A percentile compares a stretch with the other conserved stretches of the same genome.
Evolutionary conservation across 345 rosid genomes (phyloP).

Genomic region (Nephelium lappaceum): DNA sequence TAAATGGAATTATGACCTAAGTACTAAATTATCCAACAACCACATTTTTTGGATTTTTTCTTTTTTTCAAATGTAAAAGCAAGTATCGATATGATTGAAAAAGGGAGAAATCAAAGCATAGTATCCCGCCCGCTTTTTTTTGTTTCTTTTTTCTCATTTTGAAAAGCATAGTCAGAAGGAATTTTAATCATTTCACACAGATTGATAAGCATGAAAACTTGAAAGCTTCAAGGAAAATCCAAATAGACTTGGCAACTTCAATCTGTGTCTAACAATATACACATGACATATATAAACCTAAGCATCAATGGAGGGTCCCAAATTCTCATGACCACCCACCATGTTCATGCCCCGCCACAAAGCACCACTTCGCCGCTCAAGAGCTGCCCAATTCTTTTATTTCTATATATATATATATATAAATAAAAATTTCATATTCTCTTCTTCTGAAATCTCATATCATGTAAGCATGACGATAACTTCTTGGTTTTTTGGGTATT

Average conservation of each 20-base stretch:
- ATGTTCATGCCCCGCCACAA: constrained; percentile 23
- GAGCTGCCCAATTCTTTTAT: not conserved
- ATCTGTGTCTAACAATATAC: not conserved
- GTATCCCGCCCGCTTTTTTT: not conserved
- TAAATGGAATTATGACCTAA: no score
- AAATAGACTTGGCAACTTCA: constrained; percentile 7
- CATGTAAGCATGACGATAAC: constrained; percentile 33
- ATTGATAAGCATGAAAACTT: not conserved
- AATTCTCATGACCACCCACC: constrained; percentile 13
- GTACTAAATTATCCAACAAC: no score
- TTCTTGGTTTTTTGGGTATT: not conserved
- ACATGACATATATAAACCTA: not conserved
- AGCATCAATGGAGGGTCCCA: constrained; percentile 32
- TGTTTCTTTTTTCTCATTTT: no score
- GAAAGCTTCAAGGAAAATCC: constrained; percentile 7
- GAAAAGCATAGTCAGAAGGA: not conserved
- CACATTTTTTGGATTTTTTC: not conserved
- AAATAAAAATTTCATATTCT: not conserved
- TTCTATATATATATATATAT: not conserved
- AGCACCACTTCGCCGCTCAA: constrained; percentile 14
- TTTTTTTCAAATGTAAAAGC: not conserved
- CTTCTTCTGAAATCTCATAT: not conserved
- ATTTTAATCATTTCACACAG: constrained; percentile 15
- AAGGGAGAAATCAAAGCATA: not conserved
- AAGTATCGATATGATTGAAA: not conserved